phyloP scores from a whole-genome alignment of 192 early-diverging fungal genomes.

The Fimicolochytrium jonesii region DNA sequence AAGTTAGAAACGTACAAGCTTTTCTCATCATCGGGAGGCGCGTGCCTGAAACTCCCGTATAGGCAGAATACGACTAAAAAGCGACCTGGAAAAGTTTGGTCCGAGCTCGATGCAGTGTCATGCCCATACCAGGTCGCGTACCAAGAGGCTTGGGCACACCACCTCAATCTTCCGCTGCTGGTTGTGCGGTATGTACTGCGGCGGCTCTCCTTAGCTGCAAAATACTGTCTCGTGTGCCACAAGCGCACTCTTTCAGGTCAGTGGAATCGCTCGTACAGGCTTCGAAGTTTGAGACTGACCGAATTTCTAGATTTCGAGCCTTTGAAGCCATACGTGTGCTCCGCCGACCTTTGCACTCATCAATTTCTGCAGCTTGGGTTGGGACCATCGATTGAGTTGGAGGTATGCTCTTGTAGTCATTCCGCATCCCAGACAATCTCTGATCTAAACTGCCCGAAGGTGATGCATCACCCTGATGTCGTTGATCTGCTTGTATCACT shows the following conservation, averaged over 20 bases:
- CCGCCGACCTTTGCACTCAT: slow-evolving; percentile 31
- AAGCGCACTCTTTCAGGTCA: slow-evolving; percentile 4
- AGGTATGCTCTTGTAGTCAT: slow-evolving; percentile 17
- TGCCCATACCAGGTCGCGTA: no score
- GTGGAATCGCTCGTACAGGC: no score
- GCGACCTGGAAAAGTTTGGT: no score
- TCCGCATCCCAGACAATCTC: no score
- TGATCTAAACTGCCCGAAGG: no score
- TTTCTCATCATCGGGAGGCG: no score
- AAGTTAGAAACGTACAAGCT: no score
- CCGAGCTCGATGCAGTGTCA: no score
- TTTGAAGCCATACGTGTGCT: slow-evolving; percentile 45
- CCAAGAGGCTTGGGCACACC: neutral
- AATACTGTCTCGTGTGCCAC: slow-evolving; percentile 44
- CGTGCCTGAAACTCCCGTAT: no score
- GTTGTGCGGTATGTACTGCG: slow-evolving; percentile 36
- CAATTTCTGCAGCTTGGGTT: slow-evolving; percentile 43
- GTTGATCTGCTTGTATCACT: slow-evolving; percentile 44
- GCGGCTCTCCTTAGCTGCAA: slow-evolving; percentile 26
- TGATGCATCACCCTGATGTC: slow-evolving; percentile 33
- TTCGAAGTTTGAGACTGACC: neutral
- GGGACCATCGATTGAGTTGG: slow-evolving; percentile 41
- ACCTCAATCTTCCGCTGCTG: slow-evolving; percentile 39
- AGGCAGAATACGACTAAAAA: no score
- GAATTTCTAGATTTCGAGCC: slow-evolving; percentile 27